phyloP scores from a whole-genome alignment of 257 asterid genomes.

The Jacaranda mimosifolia region DNA sequence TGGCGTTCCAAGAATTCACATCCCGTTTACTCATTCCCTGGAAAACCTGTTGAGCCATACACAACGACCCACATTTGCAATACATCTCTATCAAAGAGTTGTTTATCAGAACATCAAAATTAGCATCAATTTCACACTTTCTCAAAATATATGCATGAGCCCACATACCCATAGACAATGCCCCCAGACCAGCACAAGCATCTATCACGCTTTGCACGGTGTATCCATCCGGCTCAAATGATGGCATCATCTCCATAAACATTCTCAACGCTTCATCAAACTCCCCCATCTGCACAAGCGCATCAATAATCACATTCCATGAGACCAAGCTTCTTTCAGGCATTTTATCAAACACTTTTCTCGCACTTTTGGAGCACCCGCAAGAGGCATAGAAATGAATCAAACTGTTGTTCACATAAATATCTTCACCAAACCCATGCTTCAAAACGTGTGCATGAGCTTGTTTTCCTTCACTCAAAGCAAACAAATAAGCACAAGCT shows the following conservation, averaged over 20 bases:
- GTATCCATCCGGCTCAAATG: slow-evolving; percentile 76
- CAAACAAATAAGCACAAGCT: slow-evolving; percentile 72
- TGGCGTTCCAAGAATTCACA: slow-evolving; percentile 76
- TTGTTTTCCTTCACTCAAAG: slow-evolving; percentile 68
- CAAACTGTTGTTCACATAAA: slow-evolving; percentile 78
- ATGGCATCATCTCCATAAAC: slow-evolving; percentile 59
- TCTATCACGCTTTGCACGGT: slow-evolving; percentile 75
- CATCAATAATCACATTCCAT: slow-evolving; percentile 79
- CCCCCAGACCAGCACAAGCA: slow-evolving; percentile 83
- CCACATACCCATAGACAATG: slow-evolving; percentile 79
- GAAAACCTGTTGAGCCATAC: slow-evolving; percentile 70
- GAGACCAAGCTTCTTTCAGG: slow-evolving; percentile 71
- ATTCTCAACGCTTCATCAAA: slow-evolving; percentile 61
- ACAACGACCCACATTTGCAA: slow-evolving; percentile 75
- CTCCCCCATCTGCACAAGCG: slow-evolving; percentile 69
- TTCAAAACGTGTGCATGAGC: slow-evolving; percentile 67
- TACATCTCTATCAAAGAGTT: slow-evolving; percentile 82
- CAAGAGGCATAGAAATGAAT: slow-evolving; percentile 79
- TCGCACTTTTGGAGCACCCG: slow-evolving; percentile 58
- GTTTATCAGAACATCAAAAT: slow-evolving; percentile 54
- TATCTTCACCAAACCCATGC: slow-evolving; percentile 67
- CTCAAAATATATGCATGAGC: slow-evolving; percentile 66
- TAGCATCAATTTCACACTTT: slow-evolving; percentile 36
- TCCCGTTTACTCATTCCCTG: slow-evolving; percentile 59
- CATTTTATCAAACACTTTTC: slow-evolving; percentile 75